Conservation (phyloP, 306 rosid species). For the Neltuma alba region DNA sequence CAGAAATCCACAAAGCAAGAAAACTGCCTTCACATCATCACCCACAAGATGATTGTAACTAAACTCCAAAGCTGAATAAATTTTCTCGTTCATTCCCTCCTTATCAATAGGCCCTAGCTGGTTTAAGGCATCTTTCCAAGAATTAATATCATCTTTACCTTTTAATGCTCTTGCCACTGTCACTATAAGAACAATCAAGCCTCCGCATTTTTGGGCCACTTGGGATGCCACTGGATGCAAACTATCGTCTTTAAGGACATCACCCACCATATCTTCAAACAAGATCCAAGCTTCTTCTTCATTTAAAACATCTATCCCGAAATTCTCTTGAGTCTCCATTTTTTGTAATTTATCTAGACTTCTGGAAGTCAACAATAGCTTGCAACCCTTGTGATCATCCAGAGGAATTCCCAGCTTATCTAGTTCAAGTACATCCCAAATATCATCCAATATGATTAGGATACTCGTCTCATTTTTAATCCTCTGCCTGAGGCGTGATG, state of each 20-base stretch:
- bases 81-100: background rate
- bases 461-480: background rate
- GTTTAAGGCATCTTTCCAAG: constrained; percentile 19
- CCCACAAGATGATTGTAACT: background rate
- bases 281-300: constrained; percentile 16
- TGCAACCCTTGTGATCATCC: constrained; percentile 12
- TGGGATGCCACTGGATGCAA: background rate
- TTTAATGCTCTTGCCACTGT: constrained; percentile 1
- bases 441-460: background rate
- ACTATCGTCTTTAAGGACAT: background rate
- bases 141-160: background rate
- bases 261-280: background rate
- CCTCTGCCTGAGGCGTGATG: background rate
- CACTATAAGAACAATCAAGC: background rate
- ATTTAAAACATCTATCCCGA: background rate
- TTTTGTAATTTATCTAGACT: background rate
- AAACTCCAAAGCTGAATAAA: constrained; percentile 27
- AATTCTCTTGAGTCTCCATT: constrained; percentile 9
- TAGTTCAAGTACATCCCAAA: background rate
- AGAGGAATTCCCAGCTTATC: background rate
- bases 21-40: background rate
- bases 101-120: background rate
- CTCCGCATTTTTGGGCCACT: background rate
- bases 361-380: constrained; percentile 26
- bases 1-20: constrained; percentile 11